Percentiles rank a stretch among this genome's conserved stretches.
These are phyloP conservation scores for Saccharum spontaneum DNA, from an alignment of 176 grass and related monocot genomes.

Conservation along the genomic window DNA sequence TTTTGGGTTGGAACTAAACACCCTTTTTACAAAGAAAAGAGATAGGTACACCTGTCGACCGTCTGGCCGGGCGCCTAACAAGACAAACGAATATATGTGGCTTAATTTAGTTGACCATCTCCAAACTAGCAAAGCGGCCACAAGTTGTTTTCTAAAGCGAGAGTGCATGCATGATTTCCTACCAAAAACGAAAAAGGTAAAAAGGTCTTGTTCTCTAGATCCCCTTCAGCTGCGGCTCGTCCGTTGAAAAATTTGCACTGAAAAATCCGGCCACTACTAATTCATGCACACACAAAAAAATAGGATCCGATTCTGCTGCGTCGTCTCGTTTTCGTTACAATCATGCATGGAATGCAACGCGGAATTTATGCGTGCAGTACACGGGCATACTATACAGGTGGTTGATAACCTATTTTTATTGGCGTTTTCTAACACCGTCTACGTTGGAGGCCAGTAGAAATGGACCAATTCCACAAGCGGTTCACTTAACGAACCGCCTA, in stretches of 20 bases:
- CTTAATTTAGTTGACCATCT: conserved; percentile 30
- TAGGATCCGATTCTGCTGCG: neutral
- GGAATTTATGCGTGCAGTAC: neutral
- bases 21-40: neutral
- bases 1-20: no score
- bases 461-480: no score
- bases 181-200: neutral
- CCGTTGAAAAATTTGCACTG: no score
- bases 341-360: neutral
- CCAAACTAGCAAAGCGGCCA: neutral
- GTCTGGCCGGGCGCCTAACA: conserved; percentile 19
- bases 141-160: neutral
- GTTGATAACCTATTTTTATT: no score
- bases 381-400: no score
- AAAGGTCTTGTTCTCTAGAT: conserved; percentile 3
- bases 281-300: neutral
- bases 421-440: no score
- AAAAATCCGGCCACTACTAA: neutral
- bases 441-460: no score
- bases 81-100: conserved; percentile 5
- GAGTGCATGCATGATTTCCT: neutral
- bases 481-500: no score
- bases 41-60: conserved; percentile 25
- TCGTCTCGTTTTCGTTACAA: neutral
- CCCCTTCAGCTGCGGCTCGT: neutral